Evolutionary conservation across 768 basidiomycete genomes (phyloP).

Genomic region (Crassisporium funariophilum): DNA sequence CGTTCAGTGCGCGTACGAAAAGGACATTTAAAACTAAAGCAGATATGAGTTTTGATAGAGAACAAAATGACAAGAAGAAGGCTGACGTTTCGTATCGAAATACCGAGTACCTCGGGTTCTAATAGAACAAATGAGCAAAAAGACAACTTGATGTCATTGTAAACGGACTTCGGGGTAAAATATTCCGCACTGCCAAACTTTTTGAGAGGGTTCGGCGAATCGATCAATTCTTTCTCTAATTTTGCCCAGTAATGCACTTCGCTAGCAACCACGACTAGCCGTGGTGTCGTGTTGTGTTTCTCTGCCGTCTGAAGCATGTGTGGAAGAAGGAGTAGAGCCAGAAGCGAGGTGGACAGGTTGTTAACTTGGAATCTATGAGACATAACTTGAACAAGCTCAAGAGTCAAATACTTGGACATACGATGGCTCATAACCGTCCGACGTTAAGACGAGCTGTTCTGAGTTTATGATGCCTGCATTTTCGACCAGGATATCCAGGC

Average conservation of each 20-base stretch:
- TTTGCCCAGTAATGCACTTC: conserved; percentile 37
- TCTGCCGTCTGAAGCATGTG: conserved; percentile 37
- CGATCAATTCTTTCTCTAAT: conserved; percentile 21
- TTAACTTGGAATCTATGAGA: conserved; percentile 49
- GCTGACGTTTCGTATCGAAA: conserved; percentile 9
- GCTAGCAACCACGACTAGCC: conserved; percentile 44
- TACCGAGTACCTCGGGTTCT: conserved; percentile 7
- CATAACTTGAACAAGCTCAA: not conserved
- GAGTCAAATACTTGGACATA: too few relatives aligned
- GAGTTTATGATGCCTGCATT: conserved; percentile 16
- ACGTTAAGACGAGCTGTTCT: conserved; percentile 18
- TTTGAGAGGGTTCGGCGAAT: conserved; percentile 30
- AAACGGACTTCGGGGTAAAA: not conserved
- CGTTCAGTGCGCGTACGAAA: conserved; percentile 39
- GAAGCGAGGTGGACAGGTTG: conserved; percentile 37
- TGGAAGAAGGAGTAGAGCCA: conserved; percentile 44
- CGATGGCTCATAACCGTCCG: conserved; percentile 44
- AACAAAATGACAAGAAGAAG: not conserved
- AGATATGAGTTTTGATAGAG: not conserved
- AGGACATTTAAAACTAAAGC: conserved; percentile 43
- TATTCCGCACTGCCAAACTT: conserved; percentile 31
- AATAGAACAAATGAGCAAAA: not conserved
- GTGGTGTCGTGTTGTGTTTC: conserved; percentile 27
- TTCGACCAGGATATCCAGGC: conserved; percentile 38
- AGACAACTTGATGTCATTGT: not conserved